phyloP scores from a whole-genome alignment of 208 protist species.

The Naegleria lovaniensis region DNA sequence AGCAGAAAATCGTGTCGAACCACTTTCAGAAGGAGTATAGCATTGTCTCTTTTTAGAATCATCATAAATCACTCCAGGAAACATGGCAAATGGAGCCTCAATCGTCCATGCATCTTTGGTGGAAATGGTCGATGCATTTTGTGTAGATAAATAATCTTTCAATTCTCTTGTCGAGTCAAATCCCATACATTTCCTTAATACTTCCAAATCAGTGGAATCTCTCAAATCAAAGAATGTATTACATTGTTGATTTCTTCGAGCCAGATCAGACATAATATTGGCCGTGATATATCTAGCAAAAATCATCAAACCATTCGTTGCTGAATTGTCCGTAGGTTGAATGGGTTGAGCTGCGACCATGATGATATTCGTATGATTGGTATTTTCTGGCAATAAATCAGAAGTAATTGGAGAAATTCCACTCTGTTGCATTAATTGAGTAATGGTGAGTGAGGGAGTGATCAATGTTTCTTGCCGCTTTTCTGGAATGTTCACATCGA shows the following conservation, averaged over 20 bases:
- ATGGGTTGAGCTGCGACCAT: neutral
- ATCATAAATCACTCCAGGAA: neutral
- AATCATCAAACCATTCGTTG: neutral
- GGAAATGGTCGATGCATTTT: neutral
- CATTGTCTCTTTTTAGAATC: neutral
- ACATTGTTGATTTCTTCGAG: neutral
- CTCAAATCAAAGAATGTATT: neutral
- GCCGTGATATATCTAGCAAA: neutral
- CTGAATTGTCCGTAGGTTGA: neutral
- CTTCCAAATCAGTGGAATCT: neutral
- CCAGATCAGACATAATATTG: neutral
- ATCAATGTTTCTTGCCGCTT: neutral
- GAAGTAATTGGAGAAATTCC: neutral
- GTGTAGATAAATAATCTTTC: neutral
- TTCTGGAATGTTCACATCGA: neutral
- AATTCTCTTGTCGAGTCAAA: neutral
- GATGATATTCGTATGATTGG: neutral
- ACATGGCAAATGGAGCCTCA: neutral
- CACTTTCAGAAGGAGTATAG: neutral
- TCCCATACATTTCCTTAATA: neutral
- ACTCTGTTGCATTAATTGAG: neutral
- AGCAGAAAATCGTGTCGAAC: neutral
- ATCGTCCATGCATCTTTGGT: neutral
- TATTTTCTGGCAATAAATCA: neutral
- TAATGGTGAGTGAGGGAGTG: neutral